These are phyloP conservation scores for Globisporangium megalacanthum DNA, from an alignment of 352 stramenopile species.

Conservation along the genomic window DNA sequence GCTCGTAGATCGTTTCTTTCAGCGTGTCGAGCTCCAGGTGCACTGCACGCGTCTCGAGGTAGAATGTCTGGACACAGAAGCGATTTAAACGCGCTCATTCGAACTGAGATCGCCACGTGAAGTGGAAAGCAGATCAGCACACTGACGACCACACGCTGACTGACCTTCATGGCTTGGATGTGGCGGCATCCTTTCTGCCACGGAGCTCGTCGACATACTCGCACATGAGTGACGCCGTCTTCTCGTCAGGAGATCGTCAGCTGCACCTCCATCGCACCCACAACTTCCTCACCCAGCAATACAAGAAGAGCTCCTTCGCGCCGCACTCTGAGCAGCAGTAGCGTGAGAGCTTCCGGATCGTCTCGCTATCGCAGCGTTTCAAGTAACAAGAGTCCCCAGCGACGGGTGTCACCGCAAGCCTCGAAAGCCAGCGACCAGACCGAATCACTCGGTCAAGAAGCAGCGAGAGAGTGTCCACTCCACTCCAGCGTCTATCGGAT, in stretches of 20 bases:
- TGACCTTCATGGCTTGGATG: conserved; percentile 61
- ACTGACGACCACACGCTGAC: conserved; percentile 1
- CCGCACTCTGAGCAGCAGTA: conserved; percentile 57
- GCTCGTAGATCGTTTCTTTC: conserved; percentile 52
- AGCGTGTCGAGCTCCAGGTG: conserved; percentile 55
- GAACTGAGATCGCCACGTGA: no score
- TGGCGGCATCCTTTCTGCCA: conserved; percentile 65
- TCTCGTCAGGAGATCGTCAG: no score
- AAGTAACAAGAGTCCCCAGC: no score
- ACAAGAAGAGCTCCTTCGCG: conserved; percentile 55
- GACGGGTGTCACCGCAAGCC: no score
- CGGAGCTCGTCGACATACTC: neutral
- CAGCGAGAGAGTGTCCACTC: neutral
- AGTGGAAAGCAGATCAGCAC: neutral
- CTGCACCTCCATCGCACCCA: no score
- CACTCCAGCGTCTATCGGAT: neutral
- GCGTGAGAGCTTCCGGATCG: conserved; percentile 47
- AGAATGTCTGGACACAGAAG: conserved; percentile 37
- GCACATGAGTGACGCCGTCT: neutral
- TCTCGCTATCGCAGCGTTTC: conserved; percentile 15
- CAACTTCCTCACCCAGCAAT: conserved; percentile 42
- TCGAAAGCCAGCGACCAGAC: neutral
- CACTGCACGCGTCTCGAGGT: conserved; percentile 40
- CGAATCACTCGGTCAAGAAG: neutral
- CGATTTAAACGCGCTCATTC: neutral